These are phyloP conservation scores for Populus ilicifolia DNA, from an alignment of 345 rosid genomes.

Conservation along the genomic window DNA sequence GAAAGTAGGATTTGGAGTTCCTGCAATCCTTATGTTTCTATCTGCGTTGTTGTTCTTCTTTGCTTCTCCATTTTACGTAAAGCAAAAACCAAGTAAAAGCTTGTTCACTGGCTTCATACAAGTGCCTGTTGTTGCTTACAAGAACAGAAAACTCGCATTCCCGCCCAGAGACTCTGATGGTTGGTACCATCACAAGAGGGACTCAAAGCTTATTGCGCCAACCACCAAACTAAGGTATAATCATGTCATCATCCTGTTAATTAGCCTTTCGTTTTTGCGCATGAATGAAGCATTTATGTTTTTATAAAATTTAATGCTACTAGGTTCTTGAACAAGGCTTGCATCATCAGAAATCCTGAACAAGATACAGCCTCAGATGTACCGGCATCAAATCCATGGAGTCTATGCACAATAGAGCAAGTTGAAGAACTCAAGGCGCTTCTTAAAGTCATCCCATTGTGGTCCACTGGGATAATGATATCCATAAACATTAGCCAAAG, in stretches of 20 bases:
- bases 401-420: constrained; percentile 52
- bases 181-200: constrained; percentile 47
- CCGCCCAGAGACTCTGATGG: constrained; percentile 35
- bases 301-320: constrained; percentile 15
- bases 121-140: constrained; percentile 40
- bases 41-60: constrained; percentile 40
- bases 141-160: constrained; percentile 36
- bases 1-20: constrained; percentile 53
- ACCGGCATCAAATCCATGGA: constrained; percentile 38
- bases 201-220: constrained; percentile 44
- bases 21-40: constrained; percentile 39
- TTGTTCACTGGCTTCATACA: constrained; percentile 44
- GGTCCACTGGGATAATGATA: constrained; percentile 51
- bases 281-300: background rate
- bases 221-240: constrained; percentile 22
- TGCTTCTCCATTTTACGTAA: constrained; percentile 44
- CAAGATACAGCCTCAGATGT: constrained; percentile 34
- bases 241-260: background rate
- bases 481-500: constrained; percentile 36
- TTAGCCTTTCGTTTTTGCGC: background rate
- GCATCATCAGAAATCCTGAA: constrained; percentile 31
- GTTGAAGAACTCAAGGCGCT: constrained; percentile 61
- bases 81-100: constrained; percentile 32
- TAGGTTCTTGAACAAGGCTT: constrained; percentile 59
- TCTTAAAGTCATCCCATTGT: constrained; percentile 41